Base-by-base conservation (phyloP, 1,284 basidiomycete species). In the Rhodotorula mucilaginosa region DNA sequence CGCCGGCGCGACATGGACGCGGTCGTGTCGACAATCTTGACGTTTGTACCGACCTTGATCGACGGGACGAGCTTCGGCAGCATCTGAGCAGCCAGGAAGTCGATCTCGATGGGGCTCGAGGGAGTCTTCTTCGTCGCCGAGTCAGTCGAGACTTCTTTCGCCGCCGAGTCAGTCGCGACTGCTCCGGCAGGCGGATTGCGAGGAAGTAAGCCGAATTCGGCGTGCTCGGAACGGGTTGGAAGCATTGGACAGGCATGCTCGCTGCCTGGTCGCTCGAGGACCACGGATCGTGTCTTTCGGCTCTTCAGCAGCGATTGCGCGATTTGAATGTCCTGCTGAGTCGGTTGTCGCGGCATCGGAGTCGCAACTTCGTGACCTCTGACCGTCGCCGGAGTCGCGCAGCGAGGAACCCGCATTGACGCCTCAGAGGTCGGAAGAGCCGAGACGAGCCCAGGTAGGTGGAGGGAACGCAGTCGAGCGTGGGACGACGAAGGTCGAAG, bases 391-490 rank as follows among this genome's bases (percentile, higher is more conserved):
- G 54, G 54, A 4, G 26, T 56, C n/a, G 54, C 54, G 26, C 54
- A 56, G 3, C 54, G 54, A 26, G 54, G 8, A 10, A 26, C 2
- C 13, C 29, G 26, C 16, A 12, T 5, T 6, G 6, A 13, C 54
- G n/a, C 26, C 29, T 56, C 54, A 12, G 12, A 6, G 2, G 29
- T 5, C 12, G 16, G 54, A 16, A n/a, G 26, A 13, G 26, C n/a
- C 29, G 54, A 29, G 13, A 44, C 39, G 39, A 56, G 23, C 39
- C 70, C 74, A n/a, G 67, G 54, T 19, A 76, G 62, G 47, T 71
- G 70, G 56, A 76, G 73, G 39, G 72, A 74, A 3, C 74, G 70
- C 0, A 74, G 70, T 6, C 74, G 72, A 6, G 56, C 61, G 70
- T 74, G 74, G 1, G 54, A 65, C 70, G 29, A 15, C 39, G 4